Evolutionary conservation across 306 rosid genomes (phyloP).

Genomic region (Prunus armeniaca): DNA sequence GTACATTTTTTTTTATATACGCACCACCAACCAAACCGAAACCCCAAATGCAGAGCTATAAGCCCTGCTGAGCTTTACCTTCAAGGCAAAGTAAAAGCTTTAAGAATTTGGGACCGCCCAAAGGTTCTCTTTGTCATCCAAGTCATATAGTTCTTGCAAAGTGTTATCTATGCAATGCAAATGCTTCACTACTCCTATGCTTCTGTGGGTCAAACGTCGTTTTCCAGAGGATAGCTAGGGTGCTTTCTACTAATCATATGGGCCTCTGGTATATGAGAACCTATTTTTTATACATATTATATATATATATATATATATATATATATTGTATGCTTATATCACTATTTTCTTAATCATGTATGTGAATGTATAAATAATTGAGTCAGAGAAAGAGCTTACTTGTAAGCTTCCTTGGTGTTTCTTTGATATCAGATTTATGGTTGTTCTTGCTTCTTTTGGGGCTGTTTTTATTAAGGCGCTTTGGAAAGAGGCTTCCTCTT

Average conservation of each 20-base stretch:
- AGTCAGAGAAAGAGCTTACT: not conserved
- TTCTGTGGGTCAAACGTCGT: constrained; percentile 32
- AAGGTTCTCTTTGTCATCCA: too few species aligned
- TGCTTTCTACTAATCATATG: not conserved
- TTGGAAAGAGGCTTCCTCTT: not conserved
- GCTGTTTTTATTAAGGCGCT: constrained; percentile 5
- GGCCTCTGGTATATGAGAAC: not conserved
- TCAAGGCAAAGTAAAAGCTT: constrained; percentile 25
- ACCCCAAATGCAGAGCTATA: constrained; percentile 14
- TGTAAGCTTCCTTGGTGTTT: not conserved
- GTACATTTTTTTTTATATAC: not conserved
- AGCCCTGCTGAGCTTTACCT: constrained; percentile 33
- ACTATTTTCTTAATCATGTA: too few species aligned
- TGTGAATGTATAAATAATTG: not conserved
- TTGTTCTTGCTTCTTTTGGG: not conserved
- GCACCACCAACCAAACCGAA: constrained; percentile 27
- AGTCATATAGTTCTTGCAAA: not conserved
- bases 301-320: not conserved
- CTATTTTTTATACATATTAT: not conserved
- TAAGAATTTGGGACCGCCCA: too few species aligned
- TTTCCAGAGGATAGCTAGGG: constrained; percentile 1
- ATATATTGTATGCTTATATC: too few species aligned
- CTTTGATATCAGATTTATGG: not conserved
- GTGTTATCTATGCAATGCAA: not conserved
- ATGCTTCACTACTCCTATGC: constrained; percentile 15